Evolutionary conservation across 2,329 filamentous ascomycete genomes (phyloP).

Genomic region (Monascus ruber): DNA sequence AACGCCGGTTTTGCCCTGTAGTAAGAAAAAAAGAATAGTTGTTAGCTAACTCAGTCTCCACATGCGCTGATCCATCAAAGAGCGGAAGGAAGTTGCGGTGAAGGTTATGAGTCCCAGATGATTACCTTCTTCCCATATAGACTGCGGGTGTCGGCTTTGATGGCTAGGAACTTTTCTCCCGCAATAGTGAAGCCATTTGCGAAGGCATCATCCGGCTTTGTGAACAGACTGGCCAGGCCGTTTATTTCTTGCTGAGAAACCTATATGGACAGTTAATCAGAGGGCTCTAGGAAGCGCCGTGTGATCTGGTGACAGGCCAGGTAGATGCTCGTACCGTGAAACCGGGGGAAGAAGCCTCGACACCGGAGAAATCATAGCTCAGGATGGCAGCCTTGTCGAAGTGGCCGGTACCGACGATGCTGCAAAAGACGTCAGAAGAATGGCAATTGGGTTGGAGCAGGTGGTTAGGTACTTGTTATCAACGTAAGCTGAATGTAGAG

Average conservation of each 20-base stretch:
- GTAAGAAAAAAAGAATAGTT: neutral
- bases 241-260: slow-evolving; percentile 45
- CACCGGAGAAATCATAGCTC: slow-evolving; percentile 66
- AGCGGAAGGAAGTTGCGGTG: neutral
- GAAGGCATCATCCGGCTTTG: slow-evolving; percentile 36
- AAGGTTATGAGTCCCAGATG: neutral
- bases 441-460: slow-evolving; percentile 6
- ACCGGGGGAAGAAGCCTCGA: slow-evolving; percentile 59
- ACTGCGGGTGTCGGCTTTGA: slow-evolving; percentile 64
- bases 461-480: slow-evolving; percentile 44
- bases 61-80: neutral
- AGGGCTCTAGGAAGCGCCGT: neutral
- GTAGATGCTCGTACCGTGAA: slow-evolving; percentile 54
- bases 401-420: slow-evolving; percentile 68
- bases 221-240: slow-evolving; percentile 41
- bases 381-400: slow-evolving; percentile 78
- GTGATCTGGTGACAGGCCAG: neutral
- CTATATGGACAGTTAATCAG: slow-evolving; percentile 19
- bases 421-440: slow-evolving; percentile 26
- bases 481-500: slow-evolving; percentile 42
- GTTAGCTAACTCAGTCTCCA: neutral
- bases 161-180: slow-evolving; percentile 66
- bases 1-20: slow-evolving; percentile 66
- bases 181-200: slow-evolving; percentile 63
- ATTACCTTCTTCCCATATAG: slow-evolving; percentile 78